Percentiles rank a stretch among this genome's conserved stretches.
These are phyloP conservation scores for Mortierella claussenii DNA, from an alignment of 192 early-diverging fungal genomes.

Conservation along the genomic window DNA sequence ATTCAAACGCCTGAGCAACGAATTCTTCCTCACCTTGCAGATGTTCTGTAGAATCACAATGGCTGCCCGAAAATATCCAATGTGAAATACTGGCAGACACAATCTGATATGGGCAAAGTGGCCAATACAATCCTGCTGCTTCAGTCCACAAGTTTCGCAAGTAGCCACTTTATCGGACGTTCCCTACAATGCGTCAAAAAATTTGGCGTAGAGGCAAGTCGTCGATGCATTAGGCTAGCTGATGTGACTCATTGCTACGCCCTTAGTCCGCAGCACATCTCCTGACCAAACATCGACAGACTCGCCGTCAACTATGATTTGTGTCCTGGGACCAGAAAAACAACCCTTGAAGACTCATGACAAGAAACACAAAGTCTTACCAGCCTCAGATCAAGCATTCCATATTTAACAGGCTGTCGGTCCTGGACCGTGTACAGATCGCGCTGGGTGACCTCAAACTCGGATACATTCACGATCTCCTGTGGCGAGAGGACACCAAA, in stretches of 20 bases:
- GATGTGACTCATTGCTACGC: conserved; percentile 31
- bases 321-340: background rate
- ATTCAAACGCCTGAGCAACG: too few relatives aligned
- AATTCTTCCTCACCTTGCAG: conserved; percentile 85
- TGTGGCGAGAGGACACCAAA: conserved; percentile 94
- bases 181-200: too few relatives aligned
- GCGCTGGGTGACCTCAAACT: conserved; percentile 91
- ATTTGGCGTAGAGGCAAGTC: too few relatives aligned
- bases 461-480: conserved; percentile 88
- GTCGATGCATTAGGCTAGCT: too few relatives aligned
- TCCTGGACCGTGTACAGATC: conserved; percentile 82
- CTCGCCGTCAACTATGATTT: background rate
- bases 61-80: conserved; percentile 95
- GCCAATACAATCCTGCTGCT: conserved; percentile 91
- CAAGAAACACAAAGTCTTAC: conserved; percentile 53
- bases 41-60: conserved; percentile 94
- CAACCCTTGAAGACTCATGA: background rate
- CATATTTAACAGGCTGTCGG: conserved; percentile 82
- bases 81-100: conserved; percentile 96
- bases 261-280: conserved; percentile 16
- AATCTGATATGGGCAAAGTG: conserved; percentile 97
- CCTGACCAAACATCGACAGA: background rate
- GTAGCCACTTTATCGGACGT: conserved; percentile 82
- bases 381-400: conserved; percentile 91
- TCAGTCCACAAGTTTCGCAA: conserved; percentile 93